Base-by-base conservation (phyloP, 2,329 filamentous ascomycete species). In the Corinectria fuckeliana region DNA sequence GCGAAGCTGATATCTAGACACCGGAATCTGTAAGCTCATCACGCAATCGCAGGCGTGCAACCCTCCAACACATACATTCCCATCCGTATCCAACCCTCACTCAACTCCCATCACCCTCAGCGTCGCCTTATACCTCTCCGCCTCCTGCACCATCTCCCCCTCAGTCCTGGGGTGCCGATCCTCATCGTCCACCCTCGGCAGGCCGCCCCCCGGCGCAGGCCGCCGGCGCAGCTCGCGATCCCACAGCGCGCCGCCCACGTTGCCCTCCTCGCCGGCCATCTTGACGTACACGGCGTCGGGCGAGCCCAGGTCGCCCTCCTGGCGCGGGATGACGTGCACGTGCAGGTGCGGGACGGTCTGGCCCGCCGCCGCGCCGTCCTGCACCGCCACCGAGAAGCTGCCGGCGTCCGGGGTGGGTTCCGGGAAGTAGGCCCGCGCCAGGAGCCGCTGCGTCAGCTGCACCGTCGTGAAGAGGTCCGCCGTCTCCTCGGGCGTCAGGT, bases 301-400 rank as follows among this genome's bases (percentile, higher is more conserved):
- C 52, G 60, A 72, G 28, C 69, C 79, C 73, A 74, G 82, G 72
- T 87, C 82, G 36, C 88, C 84, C 58, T 78, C 80, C 58, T 80
- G 80, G 32, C 93, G 81, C 18, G 93, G 93, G 53, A 97, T 94
- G 48, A 97, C 85, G 78, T 99, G 95, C 23, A 93, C 91, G 78
- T 99, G 95, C 13, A 97, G 88, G 78, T 99, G 95, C 8, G 92
- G 83, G 42, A 99, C 94, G 57, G 92, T 97, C 83, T 99, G 95
- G 0, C 95, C 95, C 1, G 95, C 92, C 60, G 93, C 92, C 28
- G 82, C 80, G 18, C 95, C 95, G 75, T 99, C 95, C 75, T 99
- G 95, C n/a, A 99, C 85, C 0, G 94, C 93, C 49, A 99, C 88
- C 73, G 97, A 98, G 78, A 98, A 90, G 60, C 91, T 91, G 9